These are phyloP conservation scores for Chlorella sorokiniana DNA, from an alignment of 139 green algal genomes.

Conservation along the genomic window DNA sequence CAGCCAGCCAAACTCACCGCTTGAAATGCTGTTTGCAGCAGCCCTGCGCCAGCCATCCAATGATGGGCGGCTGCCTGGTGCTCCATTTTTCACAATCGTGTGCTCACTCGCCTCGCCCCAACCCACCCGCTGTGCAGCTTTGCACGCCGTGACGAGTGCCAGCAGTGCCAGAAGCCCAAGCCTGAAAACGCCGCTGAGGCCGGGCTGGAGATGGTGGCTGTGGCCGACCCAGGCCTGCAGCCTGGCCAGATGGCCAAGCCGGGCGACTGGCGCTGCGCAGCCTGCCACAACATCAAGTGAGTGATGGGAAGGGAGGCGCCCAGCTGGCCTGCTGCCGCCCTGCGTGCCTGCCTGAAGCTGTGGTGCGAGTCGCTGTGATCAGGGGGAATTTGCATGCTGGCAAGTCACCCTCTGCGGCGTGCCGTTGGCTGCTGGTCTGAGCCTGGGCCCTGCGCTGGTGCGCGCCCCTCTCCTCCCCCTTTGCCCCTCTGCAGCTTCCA, in stretches of 20 bases:
- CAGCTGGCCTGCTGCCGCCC: not conserved
- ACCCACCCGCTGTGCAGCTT: slow-evolving; percentile 46
- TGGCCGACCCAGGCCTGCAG: slow-evolving; percentile 13
- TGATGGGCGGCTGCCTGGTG: not conserved
- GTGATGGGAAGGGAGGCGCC: not conserved
- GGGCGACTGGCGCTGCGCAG: slow-evolving; percentile 80
- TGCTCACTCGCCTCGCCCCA: slow-evolving; percentile 20
- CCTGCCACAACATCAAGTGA: slow-evolving; percentile 80
- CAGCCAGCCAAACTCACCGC: no score
- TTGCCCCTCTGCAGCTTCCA: slow-evolving; percentile 49
- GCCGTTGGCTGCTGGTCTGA: not conserved
- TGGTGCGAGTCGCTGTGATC: not conserved
- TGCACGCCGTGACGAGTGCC: slow-evolving; percentile 66
- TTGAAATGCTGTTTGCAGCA: no score
- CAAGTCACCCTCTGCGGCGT: not conserved
- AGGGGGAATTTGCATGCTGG: not conserved
- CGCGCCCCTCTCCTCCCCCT: no score
- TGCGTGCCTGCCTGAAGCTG: not conserved
- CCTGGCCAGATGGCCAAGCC: slow-evolving; percentile 34
- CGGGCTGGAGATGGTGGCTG: slow-evolving; percentile 11
- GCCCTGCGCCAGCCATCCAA: no score
- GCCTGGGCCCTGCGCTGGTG: not conserved
- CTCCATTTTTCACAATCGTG: not conserved
- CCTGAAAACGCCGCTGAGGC: not conserved
- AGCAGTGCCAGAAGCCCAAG: slow-evolving; percentile 41